Conservation (phyloP, 495 filamentous ascomycete species). For the Neurospora sublineolata region DNA sequence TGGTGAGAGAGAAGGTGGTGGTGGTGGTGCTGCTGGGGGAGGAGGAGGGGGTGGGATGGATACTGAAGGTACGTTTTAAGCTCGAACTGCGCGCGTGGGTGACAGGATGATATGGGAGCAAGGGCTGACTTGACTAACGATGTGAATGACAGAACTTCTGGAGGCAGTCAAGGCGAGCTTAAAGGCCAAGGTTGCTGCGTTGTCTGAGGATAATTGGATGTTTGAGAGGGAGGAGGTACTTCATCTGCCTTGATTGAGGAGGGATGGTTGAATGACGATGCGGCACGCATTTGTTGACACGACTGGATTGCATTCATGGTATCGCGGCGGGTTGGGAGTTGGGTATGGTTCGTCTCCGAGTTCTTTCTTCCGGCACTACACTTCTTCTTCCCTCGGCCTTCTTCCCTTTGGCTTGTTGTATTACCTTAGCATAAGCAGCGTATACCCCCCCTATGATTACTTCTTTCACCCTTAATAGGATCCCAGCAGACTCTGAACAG, state of each 20-base stretch:
- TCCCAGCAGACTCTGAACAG: no score
- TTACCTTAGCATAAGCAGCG: neutral
- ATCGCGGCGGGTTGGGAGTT: neutral
- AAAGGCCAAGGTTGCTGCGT: conserved; percentile 53
- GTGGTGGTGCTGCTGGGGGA: neutral
- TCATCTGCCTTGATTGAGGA: conserved; percentile 13
- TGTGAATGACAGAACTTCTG: conserved; percentile 47
- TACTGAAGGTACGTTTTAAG: neutral
- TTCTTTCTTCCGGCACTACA: neutral
- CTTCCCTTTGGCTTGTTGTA: neutral
- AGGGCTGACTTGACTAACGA: neutral
- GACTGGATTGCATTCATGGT: neutral
- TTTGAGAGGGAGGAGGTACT: conserved; percentile 59
- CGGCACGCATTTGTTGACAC: neutral
- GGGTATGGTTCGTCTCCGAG: neutral
- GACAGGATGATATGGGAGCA: neutral
- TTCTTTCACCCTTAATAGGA: neutral
- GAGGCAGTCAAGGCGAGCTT: conserved; percentile 61
- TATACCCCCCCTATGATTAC: neutral
- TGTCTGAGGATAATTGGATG: conserved; percentile 87
- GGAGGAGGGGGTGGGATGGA: neutral
- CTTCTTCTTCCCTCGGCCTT: neutral
- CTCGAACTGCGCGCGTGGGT: neutral
- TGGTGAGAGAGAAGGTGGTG: neutral
- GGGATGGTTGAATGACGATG: neutral